Evolutionary conservation across 208 protist genomes (phyloP).

Genomic region (Crithidia brevicula): DNA sequence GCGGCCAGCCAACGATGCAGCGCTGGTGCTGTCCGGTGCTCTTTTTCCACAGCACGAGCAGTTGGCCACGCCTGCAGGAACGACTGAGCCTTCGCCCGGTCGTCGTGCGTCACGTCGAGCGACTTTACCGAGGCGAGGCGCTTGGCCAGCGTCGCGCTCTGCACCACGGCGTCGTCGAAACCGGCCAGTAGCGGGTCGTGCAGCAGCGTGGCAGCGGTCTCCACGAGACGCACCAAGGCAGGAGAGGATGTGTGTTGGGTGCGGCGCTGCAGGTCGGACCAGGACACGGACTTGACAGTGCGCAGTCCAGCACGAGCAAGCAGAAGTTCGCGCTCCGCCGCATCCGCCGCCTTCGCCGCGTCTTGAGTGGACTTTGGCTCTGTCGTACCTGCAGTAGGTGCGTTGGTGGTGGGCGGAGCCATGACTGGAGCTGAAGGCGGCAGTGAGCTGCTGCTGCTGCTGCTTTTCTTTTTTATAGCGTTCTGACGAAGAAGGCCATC

Average conservation of each 20-base stretch:
- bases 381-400: too few species aligned
- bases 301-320: slow-evolving; percentile 33
- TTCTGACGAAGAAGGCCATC: slow-evolving; percentile 9
- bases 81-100: background rate
- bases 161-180: slow-evolving; percentile 16
- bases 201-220: slow-evolving; percentile 14
- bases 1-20: slow-evolving; percentile 42
- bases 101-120: background rate
- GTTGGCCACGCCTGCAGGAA: slow-evolving; percentile 19
- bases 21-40: slow-evolving; percentile 13
- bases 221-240: slow-evolving; percentile 11
- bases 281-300: slow-evolving; percentile 23
- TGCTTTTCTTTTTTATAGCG: background rate
- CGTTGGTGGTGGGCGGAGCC: too few species aligned
- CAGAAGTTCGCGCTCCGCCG: slow-evolving; percentile 21
- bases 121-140: slow-evolving; percentile 13
- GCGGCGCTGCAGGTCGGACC: slow-evolving; percentile 28
- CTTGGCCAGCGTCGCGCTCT: slow-evolving; percentile 12
- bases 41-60: background rate
- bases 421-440: background rate
- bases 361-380: background rate
- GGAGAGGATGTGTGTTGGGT: slow-evolving; percentile 7
- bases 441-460: background rate
- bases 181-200: slow-evolving; percentile 2
- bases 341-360: background rate